A percentile compares a stretch with the other conserved stretches of the same genome.
Conservation (phyloP, 768 basidiomycete genomes). For the Leucosporidium creatinivorum region DNA sequence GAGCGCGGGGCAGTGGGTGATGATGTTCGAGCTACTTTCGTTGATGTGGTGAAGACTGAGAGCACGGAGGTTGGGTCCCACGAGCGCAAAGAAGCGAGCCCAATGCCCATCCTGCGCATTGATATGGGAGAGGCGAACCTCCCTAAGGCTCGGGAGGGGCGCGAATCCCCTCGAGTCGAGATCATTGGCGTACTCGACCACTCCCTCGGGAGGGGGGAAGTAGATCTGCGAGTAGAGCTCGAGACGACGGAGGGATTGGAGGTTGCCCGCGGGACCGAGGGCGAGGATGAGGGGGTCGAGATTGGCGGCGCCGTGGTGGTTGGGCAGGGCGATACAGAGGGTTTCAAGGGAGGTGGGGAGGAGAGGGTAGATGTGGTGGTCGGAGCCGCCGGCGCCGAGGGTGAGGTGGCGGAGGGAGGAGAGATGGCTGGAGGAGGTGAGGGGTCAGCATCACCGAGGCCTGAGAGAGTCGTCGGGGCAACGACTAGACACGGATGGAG, state of each 20-base stretch:
- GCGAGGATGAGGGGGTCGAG: neutral
- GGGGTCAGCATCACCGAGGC: neutral
- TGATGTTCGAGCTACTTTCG: neutral
- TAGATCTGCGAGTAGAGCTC: constrained; percentile 23
- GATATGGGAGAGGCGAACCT: constrained; percentile 25
- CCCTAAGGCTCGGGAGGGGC: neutral
- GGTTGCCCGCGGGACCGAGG: neutral
- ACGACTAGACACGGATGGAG: neutral
- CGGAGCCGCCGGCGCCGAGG: constrained; percentile 13
- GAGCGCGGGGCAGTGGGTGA: neutral
- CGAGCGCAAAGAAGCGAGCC: neutral
- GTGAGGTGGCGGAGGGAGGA: constrained; percentile 6
- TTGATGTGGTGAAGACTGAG: constrained; percentile 16
- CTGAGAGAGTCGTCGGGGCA: neutral
- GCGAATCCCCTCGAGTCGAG: too few species aligned
- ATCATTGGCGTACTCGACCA: neutral
- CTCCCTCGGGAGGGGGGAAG: constrained; percentile 9
- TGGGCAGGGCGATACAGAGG: constrained; percentile 16
- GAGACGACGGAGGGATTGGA: constrained; percentile 1
- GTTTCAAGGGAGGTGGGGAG: constrained; percentile 10
- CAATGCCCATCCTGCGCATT: neutral
- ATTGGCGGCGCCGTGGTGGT: neutral
- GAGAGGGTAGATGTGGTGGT: constrained; percentile 1
- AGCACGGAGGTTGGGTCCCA: constrained; percentile 7
- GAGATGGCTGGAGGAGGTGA: neutral